phyloP scores from a whole-genome alignment of 2,329 filamentous ascomycete species.

The Acrocalymma vagum region DNA sequence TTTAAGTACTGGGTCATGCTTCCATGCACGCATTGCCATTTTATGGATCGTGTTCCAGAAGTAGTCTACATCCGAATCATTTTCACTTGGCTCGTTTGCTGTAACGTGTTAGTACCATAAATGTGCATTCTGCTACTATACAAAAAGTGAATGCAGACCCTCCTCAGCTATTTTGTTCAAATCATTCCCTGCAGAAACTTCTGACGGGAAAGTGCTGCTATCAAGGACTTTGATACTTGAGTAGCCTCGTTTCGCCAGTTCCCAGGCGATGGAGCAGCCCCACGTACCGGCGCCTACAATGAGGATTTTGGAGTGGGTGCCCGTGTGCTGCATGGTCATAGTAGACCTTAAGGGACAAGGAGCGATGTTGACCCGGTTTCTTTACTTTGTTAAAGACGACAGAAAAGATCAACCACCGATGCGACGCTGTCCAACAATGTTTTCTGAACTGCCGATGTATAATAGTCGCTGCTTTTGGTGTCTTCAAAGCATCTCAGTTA shows the following conservation, averaged over 20 bases:
- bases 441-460: no score
- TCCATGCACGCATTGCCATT: conserved; percentile 53
- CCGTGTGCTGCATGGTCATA: no score
- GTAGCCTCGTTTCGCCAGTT: conserved; percentile 58
- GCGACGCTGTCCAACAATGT: no score
- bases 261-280: conserved; percentile 59
- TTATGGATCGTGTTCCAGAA: conserved; percentile 43
- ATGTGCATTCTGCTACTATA: no score
- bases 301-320: conserved; percentile 34
- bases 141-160: no score
- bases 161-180: conserved; percentile 58
- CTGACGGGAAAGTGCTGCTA: conserved; percentile 52
- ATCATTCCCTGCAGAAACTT: conserved; percentile 58
- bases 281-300: conserved; percentile 61
- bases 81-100: conserved; percentile 27
- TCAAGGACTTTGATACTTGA: conserved; percentile 57
- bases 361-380: no score
- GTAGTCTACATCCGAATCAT: conserved; percentile 42
- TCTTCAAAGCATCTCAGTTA: no score
- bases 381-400: no score
- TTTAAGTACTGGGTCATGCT: conserved; percentile 52
- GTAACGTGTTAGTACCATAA: no score
- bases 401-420: no score
- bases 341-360: no score
- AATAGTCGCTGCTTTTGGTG: no score